These are phyloP conservation scores for Aspergillus brasiliensis DNA, from an alignment of 2,329 filamentous ascomycete species.

Conservation along the genomic window DNA sequence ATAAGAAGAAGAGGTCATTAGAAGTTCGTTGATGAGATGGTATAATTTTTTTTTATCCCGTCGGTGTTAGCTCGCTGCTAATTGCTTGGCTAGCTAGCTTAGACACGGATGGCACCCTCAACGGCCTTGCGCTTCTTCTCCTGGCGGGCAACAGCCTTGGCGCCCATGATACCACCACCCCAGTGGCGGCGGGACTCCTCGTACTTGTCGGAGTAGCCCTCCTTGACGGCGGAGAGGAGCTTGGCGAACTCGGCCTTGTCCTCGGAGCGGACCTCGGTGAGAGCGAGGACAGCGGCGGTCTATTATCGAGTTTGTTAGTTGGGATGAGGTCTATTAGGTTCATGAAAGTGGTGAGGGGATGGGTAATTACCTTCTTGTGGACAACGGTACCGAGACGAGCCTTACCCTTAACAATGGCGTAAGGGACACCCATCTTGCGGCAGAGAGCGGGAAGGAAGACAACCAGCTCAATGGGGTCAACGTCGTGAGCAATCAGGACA, in stretches of 20 bases:
- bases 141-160: slow-evolving; percentile 78
- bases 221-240: slow-evolving; percentile 94
- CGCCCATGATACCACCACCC: slow-evolving; percentile 99
- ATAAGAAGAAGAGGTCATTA: slow-evolving; percentile 3
- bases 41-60: background rate
- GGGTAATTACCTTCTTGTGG: slow-evolving; percentile 82
- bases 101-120: slow-evolving; percentile 97
- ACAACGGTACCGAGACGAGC: slow-evolving; percentile 97
- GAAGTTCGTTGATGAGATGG: slow-evolving; percentile 11
- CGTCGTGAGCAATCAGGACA: slow-evolving; percentile 98
- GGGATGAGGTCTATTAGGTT: too few relatives aligned
- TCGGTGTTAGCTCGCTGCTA: slow-evolving; percentile 11
- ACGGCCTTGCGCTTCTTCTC: slow-evolving; percentile 94
- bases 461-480: slow-evolving; percentile 99
- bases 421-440: slow-evolving; percentile 99
- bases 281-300: slow-evolving; percentile 93
- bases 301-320: slow-evolving; percentile 43
- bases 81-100: slow-evolving; percentile 48
- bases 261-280: slow-evolving; percentile 96
- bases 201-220: slow-evolving; percentile 94
- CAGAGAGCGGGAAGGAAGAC: slow-evolving; percentile 98
- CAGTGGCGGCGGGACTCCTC: slow-evolving; percentile 90
- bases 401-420: slow-evolving; percentile 99
- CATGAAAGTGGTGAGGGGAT: background rate
- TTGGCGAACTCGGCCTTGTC: slow-evolving; percentile 99